Percentiles rank a stretch among this genome's conserved stretches.
Conservation (phyloP, 345 rosid species). For the Eucalyptus albens region DNA sequence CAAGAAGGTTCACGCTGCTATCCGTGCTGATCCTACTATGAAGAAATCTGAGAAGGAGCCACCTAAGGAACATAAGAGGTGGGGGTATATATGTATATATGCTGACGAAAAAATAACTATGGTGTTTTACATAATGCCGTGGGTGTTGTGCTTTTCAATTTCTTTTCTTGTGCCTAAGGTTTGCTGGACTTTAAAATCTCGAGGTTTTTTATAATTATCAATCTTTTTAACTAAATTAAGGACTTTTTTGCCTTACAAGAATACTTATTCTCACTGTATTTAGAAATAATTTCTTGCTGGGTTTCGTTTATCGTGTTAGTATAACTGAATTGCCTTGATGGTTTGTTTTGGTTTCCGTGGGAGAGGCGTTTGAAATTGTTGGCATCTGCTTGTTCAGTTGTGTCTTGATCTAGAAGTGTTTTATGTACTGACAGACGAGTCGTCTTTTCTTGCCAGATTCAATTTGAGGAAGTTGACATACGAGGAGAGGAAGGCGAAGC, state of each 20-base stretch:
- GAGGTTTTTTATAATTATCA: neutral
- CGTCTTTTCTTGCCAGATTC: slow-evolving; percentile 25
- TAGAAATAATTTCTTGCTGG: neutral
- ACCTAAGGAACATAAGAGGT: slow-evolving; percentile 64
- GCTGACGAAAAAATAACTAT: neutral
- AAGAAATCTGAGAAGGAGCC: slow-evolving; percentile 40
- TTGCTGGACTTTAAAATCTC: neutral
- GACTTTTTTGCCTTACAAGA: neutral
- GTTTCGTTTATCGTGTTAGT: neutral
- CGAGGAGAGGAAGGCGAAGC: slow-evolving; percentile 62
- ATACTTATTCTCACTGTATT: neutral
- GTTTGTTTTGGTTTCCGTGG: neutral
- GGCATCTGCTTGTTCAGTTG: neutral
- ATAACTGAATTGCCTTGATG: neutral
- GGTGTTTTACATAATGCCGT: neutral
- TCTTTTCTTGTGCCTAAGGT: neutral
- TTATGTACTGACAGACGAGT: neutral
- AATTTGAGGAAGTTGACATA: slow-evolving; percentile 75
- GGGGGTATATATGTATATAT: neutral
- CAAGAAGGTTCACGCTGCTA: slow-evolving; percentile 70
- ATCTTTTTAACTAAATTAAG: neutral
- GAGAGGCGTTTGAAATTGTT: neutral
- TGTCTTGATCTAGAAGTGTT: neutral
- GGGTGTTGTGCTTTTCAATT: neutral
- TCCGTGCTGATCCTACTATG: slow-evolving; percentile 47